Conservation (phyloP, 2,329 filamentous ascomycete species). For the Ophiostoma sp. region DNA sequence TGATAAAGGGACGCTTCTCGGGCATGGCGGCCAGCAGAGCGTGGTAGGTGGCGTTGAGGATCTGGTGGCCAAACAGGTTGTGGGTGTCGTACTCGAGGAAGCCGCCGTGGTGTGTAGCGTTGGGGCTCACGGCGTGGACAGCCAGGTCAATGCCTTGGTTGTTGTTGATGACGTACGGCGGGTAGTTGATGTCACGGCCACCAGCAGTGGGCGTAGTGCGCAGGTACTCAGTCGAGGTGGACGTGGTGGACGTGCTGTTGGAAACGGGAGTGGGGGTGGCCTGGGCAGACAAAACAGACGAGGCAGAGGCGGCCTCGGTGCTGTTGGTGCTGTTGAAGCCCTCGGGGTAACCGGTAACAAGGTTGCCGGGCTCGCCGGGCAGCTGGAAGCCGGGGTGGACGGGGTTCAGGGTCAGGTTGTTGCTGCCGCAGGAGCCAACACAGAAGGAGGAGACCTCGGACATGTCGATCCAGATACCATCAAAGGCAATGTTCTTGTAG, state of each 20-base stretch:
- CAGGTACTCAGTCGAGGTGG: conserved; percentile 45
- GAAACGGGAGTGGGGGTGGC: conserved; percentile 28
- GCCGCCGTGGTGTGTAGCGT: conserved; percentile 71
- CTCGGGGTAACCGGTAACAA: conserved; percentile 60
- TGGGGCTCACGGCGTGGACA: conserved; percentile 67
- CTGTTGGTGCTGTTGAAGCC: conserved; percentile 63
- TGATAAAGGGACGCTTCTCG: conserved; percentile 70
- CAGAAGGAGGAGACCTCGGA: conserved; percentile 47
- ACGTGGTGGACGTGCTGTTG: conserved; percentile 11
- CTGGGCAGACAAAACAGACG: conserved; percentile 44
- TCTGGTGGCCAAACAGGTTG: conserved; percentile 70
- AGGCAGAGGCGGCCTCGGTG: conserved; percentile 59
- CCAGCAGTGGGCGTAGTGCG: conserved; percentile 58
- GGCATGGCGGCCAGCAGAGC: conserved; percentile 61
- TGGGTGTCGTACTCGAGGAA: conserved; percentile 74
- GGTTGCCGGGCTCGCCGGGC: conserved; percentile 58
- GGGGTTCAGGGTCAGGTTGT: conserved; percentile 60
- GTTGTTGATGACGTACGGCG: conserved; percentile 72
- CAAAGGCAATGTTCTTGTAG: conserved; percentile 41
- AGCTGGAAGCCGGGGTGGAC: conserved; percentile 61
- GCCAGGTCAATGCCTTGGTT: conserved; percentile 62
- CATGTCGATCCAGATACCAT: conserved; percentile 56
- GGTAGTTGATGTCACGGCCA: conserved; percentile 62
- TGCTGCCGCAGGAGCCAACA: conserved; percentile 65
- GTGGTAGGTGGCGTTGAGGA: conserved; percentile 70